These are phyloP conservation scores for Rhizopogon vesiculosus DNA, from an alignment of 768 basidiomycete genomes.

Conservation along the genomic window DNA sequence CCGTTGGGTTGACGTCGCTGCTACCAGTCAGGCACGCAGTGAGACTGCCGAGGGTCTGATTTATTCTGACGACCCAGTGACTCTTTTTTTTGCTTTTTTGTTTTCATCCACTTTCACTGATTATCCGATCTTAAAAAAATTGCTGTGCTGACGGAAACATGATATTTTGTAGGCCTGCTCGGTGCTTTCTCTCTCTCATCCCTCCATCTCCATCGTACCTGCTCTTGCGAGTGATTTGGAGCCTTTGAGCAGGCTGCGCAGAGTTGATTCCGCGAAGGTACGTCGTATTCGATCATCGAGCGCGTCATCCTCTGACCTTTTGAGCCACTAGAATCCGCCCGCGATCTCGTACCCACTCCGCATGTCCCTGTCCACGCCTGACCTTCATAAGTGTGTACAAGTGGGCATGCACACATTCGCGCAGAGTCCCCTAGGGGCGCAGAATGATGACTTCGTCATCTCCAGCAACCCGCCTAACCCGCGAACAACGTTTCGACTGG, in stretches of 20 bases:
- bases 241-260: slow-evolving; percentile 52
- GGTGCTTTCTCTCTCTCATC: slow-evolving; percentile 47
- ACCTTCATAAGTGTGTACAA: slow-evolving; percentile 22
- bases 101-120: slow-evolving; percentile 9
- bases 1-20: not conserved
- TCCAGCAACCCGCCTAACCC: slow-evolving; percentile 73
- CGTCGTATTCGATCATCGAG: slow-evolving; percentile 13
- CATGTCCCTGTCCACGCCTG: slow-evolving; percentile 30
- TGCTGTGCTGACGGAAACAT: slow-evolving; percentile 13
- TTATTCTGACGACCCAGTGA: slow-evolving; percentile 1
- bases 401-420: slow-evolving; percentile 3
- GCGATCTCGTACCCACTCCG: slow-evolving; percentile 17
- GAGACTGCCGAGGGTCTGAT: not conserved
- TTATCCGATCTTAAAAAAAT: slow-evolving; percentile 14
- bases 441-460: slow-evolving; percentile 44
- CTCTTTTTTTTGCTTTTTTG: slow-evolving; percentile 6
- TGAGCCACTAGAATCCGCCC: slow-evolving; percentile 8
- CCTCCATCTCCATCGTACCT: slow-evolving; percentile 42
- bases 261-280: slow-evolving; percentile 33
- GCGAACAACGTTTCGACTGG: slow-evolving; percentile 57
- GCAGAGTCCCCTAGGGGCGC: not conserved
- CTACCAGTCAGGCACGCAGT: not conserved
- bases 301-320: slow-evolving; percentile 12
- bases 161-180: slow-evolving; percentile 42
- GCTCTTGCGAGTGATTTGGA: slow-evolving; percentile 63